Base-by-base conservation (phyloP, 371 early-diverging fungal species). In the Basidiobolus meristosporus region DNA sequence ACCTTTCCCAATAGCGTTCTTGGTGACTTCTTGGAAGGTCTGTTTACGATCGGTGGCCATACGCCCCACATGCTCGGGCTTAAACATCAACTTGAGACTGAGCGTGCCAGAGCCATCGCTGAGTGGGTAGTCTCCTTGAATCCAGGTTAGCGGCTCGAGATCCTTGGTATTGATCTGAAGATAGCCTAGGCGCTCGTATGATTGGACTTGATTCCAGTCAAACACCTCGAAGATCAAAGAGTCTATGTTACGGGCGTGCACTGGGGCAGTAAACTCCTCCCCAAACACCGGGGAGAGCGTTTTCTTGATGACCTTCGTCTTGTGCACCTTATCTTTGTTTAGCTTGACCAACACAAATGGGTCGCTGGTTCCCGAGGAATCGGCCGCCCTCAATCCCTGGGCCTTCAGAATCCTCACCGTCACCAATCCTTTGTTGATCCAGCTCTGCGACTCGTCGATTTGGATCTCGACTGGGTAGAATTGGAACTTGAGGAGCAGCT, bases 281-380 rank as follows among this genome's bases (percentile, higher is more conserved):
- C 81, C 74, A 78, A 81, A 93, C 17, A 65, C 63, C n/a, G 95
- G 95, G 42, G 77, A 77, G 18, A 87, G 48, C 4, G 65, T 77
- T 60, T 85, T 79, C 50, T 85, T 78, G 31, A 84, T 43, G 12
- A 67, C 65, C 32, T 73, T 62, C 36, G 86, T 82, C 53, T 80
- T 85, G 57, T 70, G 59, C 21, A 79, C 76, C 41, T 78, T 74
- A 40, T 74, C 75, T 21, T 80, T 85, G 39, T 82, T 80, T 7
- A 88, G 42, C 30, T 55, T 58, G 36, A 88, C 71, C 22, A 66
- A 56, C 4, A 80, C 67, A 45, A 75, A 93, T 2, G 93, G 90
- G 47, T 93, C 90, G 38, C 79, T 80, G 6, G 71, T 70, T 7
- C 83, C 82, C 10, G 56, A 48, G 15, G 68, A 38, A 35, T 51